Evolutionary conservation across 2,329 filamentous ascomycete genomes (phyloP), one percentile per base, ranked within the genome.

Genomic region (Annulohypoxylon truncatum): DNA sequence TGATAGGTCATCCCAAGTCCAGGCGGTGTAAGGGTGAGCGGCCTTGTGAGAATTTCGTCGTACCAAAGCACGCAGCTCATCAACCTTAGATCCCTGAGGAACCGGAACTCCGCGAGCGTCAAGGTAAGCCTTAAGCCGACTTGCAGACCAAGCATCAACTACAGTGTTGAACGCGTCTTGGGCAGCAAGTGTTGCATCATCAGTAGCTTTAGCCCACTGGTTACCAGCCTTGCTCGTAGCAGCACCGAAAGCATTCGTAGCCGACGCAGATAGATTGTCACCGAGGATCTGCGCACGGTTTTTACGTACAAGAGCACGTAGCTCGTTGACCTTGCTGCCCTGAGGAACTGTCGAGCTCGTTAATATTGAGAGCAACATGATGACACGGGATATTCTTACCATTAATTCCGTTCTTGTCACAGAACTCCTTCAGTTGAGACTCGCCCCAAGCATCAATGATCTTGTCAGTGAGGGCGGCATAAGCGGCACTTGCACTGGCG

Each of bases 391-490:
- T 5, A 4, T 31, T 67, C 77, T 26, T 72, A 82, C 81, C 80
- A 10, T 76, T 78, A 76, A 99, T 91, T 62, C 89, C 89, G 73
- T 98, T 96, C 85, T 94, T 93, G 82, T 98, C 95, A 59, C 89
- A 89, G 83, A 96, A 98, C 68, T 93, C 90, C 85, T 98, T 98
- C 77, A 99, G 86, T 79, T 97, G 85, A 40, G 86, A 87, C 75
- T 97, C 94, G 75, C 91, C 90, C 96, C 96, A 99, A 3, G 92
- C 89, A 73, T 97, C 90, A 75, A 98, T 91, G 56, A 97, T 84
- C 74, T 90, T 89, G 73, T 98, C 93, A 68, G 90, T 93, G 42
- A 98, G 82, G 50, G 89, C 91, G 54, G 90, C 83, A 72, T 94
- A 91, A 1, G 92, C 90, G 38, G 87, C 84, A 52, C 90, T 88